These are phyloP conservation scores for Lentinula sp. DNA, from an alignment of 768 basidiomycete genomes.

Conservation along the genomic window DNA sequence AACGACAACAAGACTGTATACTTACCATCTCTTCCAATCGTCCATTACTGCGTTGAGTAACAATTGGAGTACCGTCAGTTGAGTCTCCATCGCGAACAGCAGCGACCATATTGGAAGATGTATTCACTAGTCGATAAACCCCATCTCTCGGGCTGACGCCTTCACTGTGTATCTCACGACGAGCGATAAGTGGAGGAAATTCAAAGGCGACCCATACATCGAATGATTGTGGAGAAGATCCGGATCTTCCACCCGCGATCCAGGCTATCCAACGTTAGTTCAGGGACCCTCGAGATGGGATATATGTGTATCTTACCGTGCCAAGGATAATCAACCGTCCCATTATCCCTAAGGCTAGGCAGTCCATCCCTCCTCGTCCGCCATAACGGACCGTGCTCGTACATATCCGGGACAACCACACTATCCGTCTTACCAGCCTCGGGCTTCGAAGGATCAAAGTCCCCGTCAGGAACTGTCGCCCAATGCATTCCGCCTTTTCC, in stretches of 20 bases:
- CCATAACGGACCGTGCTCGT: slow-evolving; percentile 18
- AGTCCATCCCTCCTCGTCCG: slow-evolving; percentile 3
- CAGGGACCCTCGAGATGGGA: neutral
- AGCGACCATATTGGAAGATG: neutral
- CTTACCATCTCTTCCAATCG: neutral
- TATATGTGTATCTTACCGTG: slow-evolving; percentile 6
- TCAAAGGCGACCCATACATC: slow-evolving; percentile 10
- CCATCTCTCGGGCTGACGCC: neutral
- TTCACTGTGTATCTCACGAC: neutral
- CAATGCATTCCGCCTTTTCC: slow-evolving; percentile 5
- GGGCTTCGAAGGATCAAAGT: neutral
- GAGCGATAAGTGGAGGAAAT: neutral
- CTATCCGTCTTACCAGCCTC: neutral
- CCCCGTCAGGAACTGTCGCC: neutral
- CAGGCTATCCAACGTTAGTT: neutral
- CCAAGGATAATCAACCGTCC: slow-evolving; percentile 17
- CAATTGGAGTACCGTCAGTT: neutral
- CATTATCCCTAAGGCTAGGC: slow-evolving; percentile 13
- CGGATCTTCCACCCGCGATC: neutral
- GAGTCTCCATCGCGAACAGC: neutral
- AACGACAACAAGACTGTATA: neutral
- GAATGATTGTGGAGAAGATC: neutral
- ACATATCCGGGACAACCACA: slow-evolving; percentile 11
- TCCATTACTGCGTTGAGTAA: neutral
- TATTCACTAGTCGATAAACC: neutral